These are phyloP conservation scores for Eucalyptus curtisii DNA, from an alignment of 345 rosid genomes.

Conservation along the genomic window DNA sequence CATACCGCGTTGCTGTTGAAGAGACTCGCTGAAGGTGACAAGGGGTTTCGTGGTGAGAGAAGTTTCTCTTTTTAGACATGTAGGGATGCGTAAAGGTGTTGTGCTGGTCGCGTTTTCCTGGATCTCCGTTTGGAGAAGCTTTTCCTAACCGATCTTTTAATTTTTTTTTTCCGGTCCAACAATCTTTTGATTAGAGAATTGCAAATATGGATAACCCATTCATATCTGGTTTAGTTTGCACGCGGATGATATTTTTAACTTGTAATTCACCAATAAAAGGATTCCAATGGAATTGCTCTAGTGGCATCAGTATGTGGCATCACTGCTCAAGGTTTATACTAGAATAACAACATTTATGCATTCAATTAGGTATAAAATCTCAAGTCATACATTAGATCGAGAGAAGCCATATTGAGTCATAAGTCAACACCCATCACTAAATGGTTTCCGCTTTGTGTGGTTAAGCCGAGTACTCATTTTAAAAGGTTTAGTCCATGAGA, in stretches of 20 bases:
- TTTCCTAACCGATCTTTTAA: background rate
- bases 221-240: background rate
- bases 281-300: background rate
- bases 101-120: background rate
- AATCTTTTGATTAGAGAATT: background rate
- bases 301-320: background rate
- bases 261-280: background rate
- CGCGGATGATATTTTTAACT: background rate
- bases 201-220: background rate
- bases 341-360: background rate
- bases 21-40: background rate
- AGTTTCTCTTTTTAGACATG: background rate
- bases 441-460: background rate
- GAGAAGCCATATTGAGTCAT: background rate
- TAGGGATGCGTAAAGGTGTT: background rate
- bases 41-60: background rate
- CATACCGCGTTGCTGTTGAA: background rate
- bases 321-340: background rate
- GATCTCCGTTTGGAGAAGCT: background rate
- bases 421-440: background rate
- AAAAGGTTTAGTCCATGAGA: fast-evolving
- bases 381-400: background rate
- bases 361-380: background rate
- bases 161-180: background rate
- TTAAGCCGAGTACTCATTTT: background rate